A percentile compares a stretch with the other conserved stretches of the same genome.
phyloP scores from a whole-genome alignment of 2,329 filamentous ascomycete species.

The Pyricularia sp. region DNA sequence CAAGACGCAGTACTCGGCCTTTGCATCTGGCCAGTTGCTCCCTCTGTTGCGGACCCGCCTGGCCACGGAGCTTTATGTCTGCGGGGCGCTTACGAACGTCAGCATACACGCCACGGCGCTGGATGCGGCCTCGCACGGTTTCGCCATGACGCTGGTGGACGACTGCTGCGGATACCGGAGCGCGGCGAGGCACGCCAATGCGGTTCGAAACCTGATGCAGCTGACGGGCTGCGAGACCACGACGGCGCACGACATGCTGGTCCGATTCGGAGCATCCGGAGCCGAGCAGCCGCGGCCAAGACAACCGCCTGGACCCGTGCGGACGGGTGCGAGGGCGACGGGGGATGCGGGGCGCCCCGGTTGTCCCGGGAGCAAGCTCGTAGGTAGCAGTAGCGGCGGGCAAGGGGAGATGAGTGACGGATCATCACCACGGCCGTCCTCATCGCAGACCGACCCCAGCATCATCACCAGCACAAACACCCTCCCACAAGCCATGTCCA shows the following conservation, averaged over 20 bases:
- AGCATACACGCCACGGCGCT: constrained; percentile 87
- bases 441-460: neutral
- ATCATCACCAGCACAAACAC: neutral
- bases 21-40: constrained; percentile 65
- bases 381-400: constrained; percentile 11
- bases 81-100: constrained; percentile 77
- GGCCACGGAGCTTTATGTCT: constrained; percentile 82
- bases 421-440: neutral
- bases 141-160: constrained; percentile 76
- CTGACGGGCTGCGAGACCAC: constrained; percentile 65
- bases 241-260: constrained; percentile 49
- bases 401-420: neutral
- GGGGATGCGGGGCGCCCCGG: neutral
- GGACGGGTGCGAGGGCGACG: neutral
- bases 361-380: constrained; percentile 9
- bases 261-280: constrained; percentile 11
- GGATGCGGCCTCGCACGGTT: constrained; percentile 80
- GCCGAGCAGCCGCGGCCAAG: neutral
- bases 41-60: constrained; percentile 74
- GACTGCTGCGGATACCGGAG: constrained; percentile 81
- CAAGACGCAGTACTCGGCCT: constrained; percentile 84
- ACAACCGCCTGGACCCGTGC: neutral
- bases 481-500: neutral
- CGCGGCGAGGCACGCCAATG: constrained; percentile 57
- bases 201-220: constrained; percentile 61